Base-by-base conservation (phyloP, 202 grass and related monocot species). In the Dendrocalamus latiflorus region DNA sequence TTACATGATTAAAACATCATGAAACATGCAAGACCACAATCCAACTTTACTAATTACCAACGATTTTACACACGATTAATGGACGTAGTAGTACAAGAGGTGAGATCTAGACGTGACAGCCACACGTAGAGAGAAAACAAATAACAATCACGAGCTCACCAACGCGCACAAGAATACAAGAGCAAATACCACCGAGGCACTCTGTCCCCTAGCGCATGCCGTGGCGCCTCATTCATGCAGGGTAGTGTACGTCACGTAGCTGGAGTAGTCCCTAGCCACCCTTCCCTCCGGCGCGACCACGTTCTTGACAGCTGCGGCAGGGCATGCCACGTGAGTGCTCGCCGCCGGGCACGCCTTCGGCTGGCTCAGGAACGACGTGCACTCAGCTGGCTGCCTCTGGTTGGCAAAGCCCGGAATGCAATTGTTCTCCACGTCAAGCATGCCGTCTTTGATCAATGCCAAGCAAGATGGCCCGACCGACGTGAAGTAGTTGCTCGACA, bases 401-500 rank as follows among this genome's bases (percentile, higher is more conserved):
- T 87, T 14, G 25, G 88, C 81, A 62, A 85, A 4, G 25, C 91
- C 76, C 2, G 86, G 91, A 1, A 97, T 89, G 86, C 94, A 97
- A 65, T 94, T 97, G 65, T 85, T 80, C 43, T 77, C 87, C 25
- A 97, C 83, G 80, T 94, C 81, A 7, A 97, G 55, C 11, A 74
- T 53, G 6, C 81, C 70, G 37, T 74, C 75, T 26, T 81, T 58
- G 59, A 97, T 75, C 13, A 97, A 67, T 1, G 1, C 1, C 38
- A 28, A 30, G 86, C 94, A 97, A 24, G 74, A 66, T 26, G 86
- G 78, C 14, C 83, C 94, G 15, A 92, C 15, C 3, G 87, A 94
- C 0, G 87, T 94, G 77, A 97, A 92, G 91, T 91, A 97, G 91
- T 97, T 97, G 86, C 74, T 68, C 3, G 89, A 92, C 4, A 97